Conservation (phyloP, 2,329 filamentous ascomycete species). For the Neonectria neomacrospora region DNA sequence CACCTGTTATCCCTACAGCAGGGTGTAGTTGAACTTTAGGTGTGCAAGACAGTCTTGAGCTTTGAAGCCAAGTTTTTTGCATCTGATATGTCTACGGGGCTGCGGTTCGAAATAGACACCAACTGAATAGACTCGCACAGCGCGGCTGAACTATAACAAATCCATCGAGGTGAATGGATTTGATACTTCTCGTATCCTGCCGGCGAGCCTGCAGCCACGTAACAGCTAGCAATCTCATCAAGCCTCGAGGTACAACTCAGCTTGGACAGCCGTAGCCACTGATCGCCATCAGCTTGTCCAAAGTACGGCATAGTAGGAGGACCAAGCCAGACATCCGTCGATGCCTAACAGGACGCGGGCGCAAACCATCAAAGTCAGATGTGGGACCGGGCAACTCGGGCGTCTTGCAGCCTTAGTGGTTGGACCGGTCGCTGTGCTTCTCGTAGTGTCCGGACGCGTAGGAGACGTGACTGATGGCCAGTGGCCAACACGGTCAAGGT, state of each 20-base stretch:
- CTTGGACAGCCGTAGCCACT: constrained; percentile 21
- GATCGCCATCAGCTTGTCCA: constrained; percentile 28
- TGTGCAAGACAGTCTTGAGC: constrained; percentile 19
- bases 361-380: constrained; percentile 25
- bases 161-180: constrained; percentile 2
- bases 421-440: constrained; percentile 26
- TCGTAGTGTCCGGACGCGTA: constrained; percentile 21
- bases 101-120: not conserved
- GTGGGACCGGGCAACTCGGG: constrained; percentile 26
- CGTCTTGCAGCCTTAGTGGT: constrained; percentile 29
- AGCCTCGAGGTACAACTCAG: constrained; percentile 8
- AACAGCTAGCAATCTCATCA: constrained; percentile 2
- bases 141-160: constrained; percentile 1
- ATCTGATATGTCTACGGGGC: not conserved
- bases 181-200: not conserved
- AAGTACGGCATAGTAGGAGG: constrained; percentile 14
- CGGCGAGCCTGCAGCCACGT: constrained; percentile 3
- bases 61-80: not conserved
- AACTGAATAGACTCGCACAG: not conserved
- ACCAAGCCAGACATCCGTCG: constrained; percentile 20
- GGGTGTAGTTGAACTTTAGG: not conserved
- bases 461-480: constrained; percentile 7
- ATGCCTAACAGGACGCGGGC: constrained; percentile 30
- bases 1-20: not conserved
- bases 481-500: constrained; percentile 18